Percentiles rank a stretch among this genome's conserved stretches.
phyloP scores from a whole-genome alignment of 2,329 filamentous ascomycete genomes.

The Orbilia ellipsospora region DNA sequence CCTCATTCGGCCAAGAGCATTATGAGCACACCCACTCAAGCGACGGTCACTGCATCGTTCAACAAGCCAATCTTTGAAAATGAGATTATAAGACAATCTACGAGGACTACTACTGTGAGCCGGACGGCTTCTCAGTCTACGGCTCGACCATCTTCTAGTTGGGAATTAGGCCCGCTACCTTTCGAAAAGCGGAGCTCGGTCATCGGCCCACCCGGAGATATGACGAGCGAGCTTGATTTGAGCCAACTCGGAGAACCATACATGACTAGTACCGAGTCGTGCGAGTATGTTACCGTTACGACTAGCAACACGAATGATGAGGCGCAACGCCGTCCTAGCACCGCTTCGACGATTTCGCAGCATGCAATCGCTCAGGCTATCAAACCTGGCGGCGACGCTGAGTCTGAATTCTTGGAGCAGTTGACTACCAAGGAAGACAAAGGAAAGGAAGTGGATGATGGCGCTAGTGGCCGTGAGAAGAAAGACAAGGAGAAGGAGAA shows the following conservation, averaged over 20 bases:
- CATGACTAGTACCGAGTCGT: slow-evolving; percentile 48
- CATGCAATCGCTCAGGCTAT: slow-evolving; percentile 56
- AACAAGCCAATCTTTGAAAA: slow-evolving; percentile 47
- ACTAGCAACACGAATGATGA: slow-evolving; percentile 43
- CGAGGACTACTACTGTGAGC: slow-evolving; percentile 44
- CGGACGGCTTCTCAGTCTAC: slow-evolving; percentile 52
- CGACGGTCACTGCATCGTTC: slow-evolving; percentile 42
- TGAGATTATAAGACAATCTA: slow-evolving; percentile 45
- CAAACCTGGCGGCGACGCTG: slow-evolving; percentile 53
- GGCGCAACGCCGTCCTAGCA: slow-evolving; percentile 35
- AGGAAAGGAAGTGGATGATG: slow-evolving; percentile 61
- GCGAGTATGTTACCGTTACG: slow-evolving; percentile 46
- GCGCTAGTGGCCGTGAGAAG: slow-evolving; percentile 61
- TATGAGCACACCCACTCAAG: slow-evolving; percentile 51
- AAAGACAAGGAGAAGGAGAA: slow-evolving; percentile 60
- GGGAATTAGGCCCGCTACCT: slow-evolving; percentile 46
- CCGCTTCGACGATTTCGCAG: slow-evolving; percentile 48
- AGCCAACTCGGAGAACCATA: slow-evolving; percentile 52
- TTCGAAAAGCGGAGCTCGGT: slow-evolving; percentile 48
- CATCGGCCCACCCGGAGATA: slow-evolving; percentile 11
- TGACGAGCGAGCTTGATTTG: slow-evolving; percentile 37
- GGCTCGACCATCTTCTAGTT: slow-evolving; percentile 37
- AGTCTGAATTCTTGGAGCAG: slow-evolving; percentile 50
- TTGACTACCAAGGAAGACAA: slow-evolving; percentile 53
- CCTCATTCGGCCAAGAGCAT: slow-evolving; percentile 50